These are phyloP conservation scores for Fimicolochytrium jonesii DNA, from an alignment of 192 early-diverging fungal species.

Conservation along the genomic window DNA sequence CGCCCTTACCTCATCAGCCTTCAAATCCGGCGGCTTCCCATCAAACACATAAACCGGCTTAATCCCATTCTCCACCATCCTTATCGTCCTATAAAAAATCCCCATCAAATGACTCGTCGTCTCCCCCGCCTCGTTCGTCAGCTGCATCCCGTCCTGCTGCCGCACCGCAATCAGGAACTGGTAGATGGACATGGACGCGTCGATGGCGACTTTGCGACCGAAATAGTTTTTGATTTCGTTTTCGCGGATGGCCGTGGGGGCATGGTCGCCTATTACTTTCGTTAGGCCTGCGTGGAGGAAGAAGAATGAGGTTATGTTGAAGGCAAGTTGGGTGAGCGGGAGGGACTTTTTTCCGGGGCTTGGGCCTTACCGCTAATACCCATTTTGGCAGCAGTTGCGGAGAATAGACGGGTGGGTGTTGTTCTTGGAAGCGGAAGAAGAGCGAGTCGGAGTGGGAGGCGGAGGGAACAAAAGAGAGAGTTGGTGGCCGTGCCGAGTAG, in stretches of 20 bases:
- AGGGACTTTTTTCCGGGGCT: no score
- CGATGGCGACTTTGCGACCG: conserved; percentile 93
- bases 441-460: no score
- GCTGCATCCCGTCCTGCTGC: conserved; percentile 76
- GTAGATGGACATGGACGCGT: conserved; percentile 97
- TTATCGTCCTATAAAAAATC: conserved; percentile 91
- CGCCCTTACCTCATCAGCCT: conserved; percentile 77
- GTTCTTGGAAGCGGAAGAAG: no score
- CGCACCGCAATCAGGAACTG: conserved; percentile 98
- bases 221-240: conserved; percentile 80
- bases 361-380: no score
- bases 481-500: no score
- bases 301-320: no score
- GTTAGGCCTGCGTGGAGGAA: conserved; percentile 56
- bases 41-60: conserved; percentile 98
- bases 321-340: no score
- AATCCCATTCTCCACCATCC: conserved; percentile 95
- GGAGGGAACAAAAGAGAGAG: no score
- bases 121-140: conserved; percentile 85
- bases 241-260: conserved; percentile 76
- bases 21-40: conserved; percentile 91
- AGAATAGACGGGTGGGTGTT: no score
- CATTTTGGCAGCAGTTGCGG: no score
- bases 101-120: conserved; percentile 97
- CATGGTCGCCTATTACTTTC: conserved; percentile 90